Conservation (phyloP, 2,329 filamentous ascomycete species). For the Ceratocystis albifundus region DNA sequence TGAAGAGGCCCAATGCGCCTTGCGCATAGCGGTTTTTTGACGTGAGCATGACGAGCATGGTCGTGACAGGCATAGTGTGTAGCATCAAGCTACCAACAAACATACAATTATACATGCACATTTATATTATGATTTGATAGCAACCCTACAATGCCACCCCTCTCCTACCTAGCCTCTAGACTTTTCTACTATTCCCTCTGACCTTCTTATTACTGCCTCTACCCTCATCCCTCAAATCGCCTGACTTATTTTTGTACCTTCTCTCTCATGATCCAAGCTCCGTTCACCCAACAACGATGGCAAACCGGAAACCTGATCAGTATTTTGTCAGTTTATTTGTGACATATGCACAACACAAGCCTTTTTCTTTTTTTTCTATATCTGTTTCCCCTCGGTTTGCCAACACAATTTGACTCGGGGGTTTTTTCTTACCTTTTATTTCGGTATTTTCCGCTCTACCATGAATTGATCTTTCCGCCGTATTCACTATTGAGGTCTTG, state of each 20-base stretch:
- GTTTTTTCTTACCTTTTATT: neutral
- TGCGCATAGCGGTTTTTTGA: slow-evolving; percentile 7
- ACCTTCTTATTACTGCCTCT: neutral
- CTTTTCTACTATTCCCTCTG: neutral
- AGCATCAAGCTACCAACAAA: neutral
- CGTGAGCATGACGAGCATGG: slow-evolving; percentile 6
- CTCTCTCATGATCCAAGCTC: slow-evolving; percentile 4
- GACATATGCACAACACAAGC: neutral
- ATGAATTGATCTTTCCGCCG: neutral
- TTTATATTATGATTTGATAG: neutral
- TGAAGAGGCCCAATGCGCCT: neutral
- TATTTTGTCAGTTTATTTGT: neutral
- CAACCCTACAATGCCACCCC: neutral
- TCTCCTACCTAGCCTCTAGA: neutral
- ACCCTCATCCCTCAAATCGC: neutral
- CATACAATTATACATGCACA: neutral
- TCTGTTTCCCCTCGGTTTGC: neutral
- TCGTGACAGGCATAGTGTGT: neutral
- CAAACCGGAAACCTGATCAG: neutral
- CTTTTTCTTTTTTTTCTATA: neutral
- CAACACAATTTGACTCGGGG: too few species aligned
- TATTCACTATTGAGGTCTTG: neutral
- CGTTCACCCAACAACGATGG: slow-evolving; percentile 11
- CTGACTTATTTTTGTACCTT: neutral
- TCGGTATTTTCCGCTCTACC: neutral